Evolutionary conservation across 2,329 filamentous ascomycete species (phyloP).

Genomic region (Cercospora zeina): DNA sequence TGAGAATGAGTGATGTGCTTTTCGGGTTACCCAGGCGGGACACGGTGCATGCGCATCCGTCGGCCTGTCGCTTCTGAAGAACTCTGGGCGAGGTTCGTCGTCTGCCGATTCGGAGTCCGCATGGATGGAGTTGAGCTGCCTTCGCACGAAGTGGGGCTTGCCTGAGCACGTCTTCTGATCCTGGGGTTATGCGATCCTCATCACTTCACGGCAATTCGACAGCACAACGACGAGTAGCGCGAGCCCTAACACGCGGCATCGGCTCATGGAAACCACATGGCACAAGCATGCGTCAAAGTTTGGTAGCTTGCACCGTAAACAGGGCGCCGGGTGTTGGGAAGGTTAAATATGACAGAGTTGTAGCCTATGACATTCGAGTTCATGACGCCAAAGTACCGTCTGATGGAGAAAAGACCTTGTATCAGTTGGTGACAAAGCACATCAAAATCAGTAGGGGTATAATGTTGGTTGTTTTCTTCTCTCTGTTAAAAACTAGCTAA

Average conservation of each 20-base stretch:
- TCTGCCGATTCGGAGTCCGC: background rate
- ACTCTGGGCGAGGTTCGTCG: background rate
- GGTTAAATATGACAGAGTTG: conserved; percentile 8
- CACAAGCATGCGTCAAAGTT: conserved; percentile 11
- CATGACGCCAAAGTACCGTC: background rate
- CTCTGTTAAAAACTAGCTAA: no score
- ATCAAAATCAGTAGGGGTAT: no score
- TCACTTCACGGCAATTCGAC: background rate
- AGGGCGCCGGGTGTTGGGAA: background rate
- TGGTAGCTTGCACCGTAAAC: conserved; percentile 8
- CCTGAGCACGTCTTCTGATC: conserved; percentile 17
- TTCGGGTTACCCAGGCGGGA: conserved; percentile 2
- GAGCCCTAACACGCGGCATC: background rate
- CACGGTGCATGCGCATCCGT: conserved; percentile 2
- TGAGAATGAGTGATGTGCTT: conserved; percentile 9
- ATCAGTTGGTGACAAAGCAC: no score
- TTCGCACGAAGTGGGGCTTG: conserved; percentile 10
- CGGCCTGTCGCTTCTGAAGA: conserved; percentile 17
- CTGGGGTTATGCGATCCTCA: conserved; percentile 9
- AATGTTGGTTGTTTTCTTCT: no score
- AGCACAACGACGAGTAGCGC: background rate
- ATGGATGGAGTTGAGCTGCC: conserved; percentile 1
- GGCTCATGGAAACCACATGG: conserved; percentile 25
- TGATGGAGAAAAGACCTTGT: no score
- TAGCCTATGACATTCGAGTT: background rate